phyloP scores from a whole-genome alignment of 192 early-diverging fungal genomes.

The Coemansia sp. region DNA sequence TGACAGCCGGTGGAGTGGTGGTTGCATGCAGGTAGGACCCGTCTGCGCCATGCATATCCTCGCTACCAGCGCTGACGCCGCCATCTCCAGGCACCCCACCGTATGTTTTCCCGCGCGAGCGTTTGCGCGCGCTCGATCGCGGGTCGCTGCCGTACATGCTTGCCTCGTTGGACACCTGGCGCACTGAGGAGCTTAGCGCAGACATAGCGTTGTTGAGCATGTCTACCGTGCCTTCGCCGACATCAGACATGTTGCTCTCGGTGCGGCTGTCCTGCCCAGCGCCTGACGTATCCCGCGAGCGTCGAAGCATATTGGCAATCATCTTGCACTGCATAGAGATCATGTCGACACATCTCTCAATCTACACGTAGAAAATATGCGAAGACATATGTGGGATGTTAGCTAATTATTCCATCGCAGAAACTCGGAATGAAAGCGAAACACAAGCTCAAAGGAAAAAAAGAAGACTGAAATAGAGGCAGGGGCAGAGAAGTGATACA shows the following conservation, averaged over 20 bases:
- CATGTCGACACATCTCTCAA: constrained; percentile 53
- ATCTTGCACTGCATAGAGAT: constrained; percentile 54
- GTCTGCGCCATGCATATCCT: constrained; percentile 4
- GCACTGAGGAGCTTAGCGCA: constrained; percentile 31
- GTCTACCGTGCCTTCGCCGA: constrained; percentile 30
- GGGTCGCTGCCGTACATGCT: constrained; percentile 16
- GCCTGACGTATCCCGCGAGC: constrained; percentile 36
- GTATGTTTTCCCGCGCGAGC: constrained; percentile 21
- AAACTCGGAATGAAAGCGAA: too few relatives aligned
- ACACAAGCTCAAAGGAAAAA: too few relatives aligned
- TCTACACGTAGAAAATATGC: constrained; percentile 22
- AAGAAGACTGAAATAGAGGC: too few relatives aligned
- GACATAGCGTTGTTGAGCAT: constrained; percentile 37
- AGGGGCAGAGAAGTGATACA: too few relatives aligned
- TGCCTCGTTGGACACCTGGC: constrained; percentile 28
- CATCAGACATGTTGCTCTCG: constrained; percentile 21
- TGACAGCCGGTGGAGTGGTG: constrained; percentile 33
- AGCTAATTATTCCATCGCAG: too few relatives aligned
- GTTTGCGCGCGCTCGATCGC: constrained; percentile 31
- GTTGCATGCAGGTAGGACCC: constrained; percentile 8
- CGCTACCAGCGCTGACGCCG: constrained; percentile 12
- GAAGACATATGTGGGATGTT: too few relatives aligned
- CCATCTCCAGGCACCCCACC: constrained; percentile 9
- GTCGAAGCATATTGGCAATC: constrained; percentile 52
- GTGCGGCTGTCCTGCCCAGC: neutral